phyloP scores from a whole-genome alignment of 2,329 filamentous ascomycete species.

The Chrysosporium queenslandicum region DNA sequence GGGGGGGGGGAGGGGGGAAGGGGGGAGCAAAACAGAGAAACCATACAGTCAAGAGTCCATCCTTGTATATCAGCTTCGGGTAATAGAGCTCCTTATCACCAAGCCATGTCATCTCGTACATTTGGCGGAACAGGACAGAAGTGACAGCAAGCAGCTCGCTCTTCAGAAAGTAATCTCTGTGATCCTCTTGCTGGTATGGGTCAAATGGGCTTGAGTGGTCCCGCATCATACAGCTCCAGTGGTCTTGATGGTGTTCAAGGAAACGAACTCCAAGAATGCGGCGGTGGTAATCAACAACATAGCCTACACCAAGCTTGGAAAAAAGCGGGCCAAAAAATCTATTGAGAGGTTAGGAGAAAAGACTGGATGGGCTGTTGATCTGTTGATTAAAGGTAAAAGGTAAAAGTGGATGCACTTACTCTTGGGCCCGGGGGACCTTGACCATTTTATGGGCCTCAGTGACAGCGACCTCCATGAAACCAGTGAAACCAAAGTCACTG shows the following conservation, averaged over 20 bases:
- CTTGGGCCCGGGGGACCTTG: neutral
- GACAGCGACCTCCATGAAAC: neutral
- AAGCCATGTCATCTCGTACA: conserved; percentile 14
- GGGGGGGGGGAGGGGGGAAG: too few relatives aligned
- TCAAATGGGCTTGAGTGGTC: conserved; percentile 5
- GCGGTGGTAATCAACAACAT: neutral
- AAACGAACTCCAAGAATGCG: neutral
- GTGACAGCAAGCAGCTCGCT: conserved; percentile 13
- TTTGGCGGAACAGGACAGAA: conserved; percentile 14
- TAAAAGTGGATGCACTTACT: neutral
- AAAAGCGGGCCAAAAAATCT: conserved; percentile 13
- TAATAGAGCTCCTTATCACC: conserved; percentile 4
- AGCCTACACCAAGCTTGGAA: neutral
- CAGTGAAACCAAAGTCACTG: neutral
- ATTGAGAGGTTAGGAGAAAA: neutral
- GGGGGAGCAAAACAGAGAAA: neutral
- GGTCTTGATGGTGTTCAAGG: neutral
- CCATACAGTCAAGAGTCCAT: conserved; percentile 11
- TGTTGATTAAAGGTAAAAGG: too few relatives aligned
- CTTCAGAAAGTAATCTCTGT: conserved; percentile 12
- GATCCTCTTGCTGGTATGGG: neutral
- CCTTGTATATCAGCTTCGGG: conserved; percentile 13
- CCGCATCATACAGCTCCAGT: conserved; percentile 12
- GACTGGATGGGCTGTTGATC: too few relatives aligned
- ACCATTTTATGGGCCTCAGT: neutral